These are phyloP conservation scores for Nicotiana noctiflora DNA, from an alignment of 257 asterid genomes.

Conservation along the genomic window DNA sequence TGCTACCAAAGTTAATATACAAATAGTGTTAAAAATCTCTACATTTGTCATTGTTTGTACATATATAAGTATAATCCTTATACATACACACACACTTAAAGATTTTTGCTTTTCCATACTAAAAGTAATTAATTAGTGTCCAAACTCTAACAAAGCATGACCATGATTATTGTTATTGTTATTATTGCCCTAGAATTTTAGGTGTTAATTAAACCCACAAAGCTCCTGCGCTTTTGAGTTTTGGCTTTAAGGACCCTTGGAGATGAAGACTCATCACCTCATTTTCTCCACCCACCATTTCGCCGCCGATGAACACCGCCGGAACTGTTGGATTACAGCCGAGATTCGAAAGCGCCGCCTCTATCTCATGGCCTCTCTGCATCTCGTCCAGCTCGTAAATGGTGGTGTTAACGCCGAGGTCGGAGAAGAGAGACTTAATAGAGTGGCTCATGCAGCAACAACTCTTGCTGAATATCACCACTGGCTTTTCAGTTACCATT, in stretches of 20 bases:
- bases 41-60: too few species aligned
- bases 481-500: slow-evolving; percentile 60
- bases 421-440: slow-evolving; percentile 51
- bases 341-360: slow-evolving; percentile 40
- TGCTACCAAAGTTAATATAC: too few species aligned
- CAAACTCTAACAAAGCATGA: background rate
- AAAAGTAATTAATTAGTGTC: too few species aligned
- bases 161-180: too few species aligned
- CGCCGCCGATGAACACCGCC: slow-evolving; percentile 64
- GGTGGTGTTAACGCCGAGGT: slow-evolving; percentile 53
- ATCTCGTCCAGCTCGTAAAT: slow-evolving; percentile 73
- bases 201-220: slow-evolving; percentile 42
- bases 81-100: too few species aligned
- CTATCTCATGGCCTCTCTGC: slow-evolving; percentile 52
- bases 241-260: slow-evolving; percentile 45
- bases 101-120: too few species aligned
- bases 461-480: slow-evolving; percentile 73
- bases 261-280: slow-evolving; percentile 81
- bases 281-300: slow-evolving; percentile 60
- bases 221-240: slow-evolving; percentile 73
- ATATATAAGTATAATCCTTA: too few species aligned
- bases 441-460: slow-evolving; percentile 66
- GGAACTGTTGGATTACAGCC: slow-evolving; percentile 58
- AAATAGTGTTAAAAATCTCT: too few species aligned
- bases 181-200: background rate